These are phyloP conservation scores for Scedosporium aurantiacum DNA, from an alignment of 2,329 filamentous ascomycete genomes.

Conservation along the genomic window DNA sequence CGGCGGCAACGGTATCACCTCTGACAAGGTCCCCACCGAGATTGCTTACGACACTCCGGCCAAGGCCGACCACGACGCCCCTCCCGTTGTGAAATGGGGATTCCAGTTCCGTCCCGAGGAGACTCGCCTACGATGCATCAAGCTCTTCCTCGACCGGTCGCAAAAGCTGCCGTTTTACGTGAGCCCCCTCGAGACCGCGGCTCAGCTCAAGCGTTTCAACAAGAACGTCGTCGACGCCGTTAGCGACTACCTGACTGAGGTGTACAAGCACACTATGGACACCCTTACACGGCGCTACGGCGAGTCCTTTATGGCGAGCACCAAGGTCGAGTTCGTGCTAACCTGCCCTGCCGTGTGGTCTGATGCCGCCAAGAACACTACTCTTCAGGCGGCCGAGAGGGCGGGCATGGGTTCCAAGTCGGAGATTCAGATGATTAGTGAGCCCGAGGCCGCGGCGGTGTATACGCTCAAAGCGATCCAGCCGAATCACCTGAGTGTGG, in stretches of 20 bases:
- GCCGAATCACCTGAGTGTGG: slow-evolving; percentile 59
- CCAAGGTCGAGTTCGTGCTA: slow-evolving; percentile 66
- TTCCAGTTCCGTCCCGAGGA: slow-evolving; percentile 75
- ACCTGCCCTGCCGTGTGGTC: slow-evolving; percentile 80
- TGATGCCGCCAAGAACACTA: slow-evolving; percentile 76
- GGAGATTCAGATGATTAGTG: slow-evolving; percentile 68
- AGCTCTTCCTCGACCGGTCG: slow-evolving; percentile 70
- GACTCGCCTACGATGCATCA: slow-evolving; percentile 67
- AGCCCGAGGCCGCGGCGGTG: slow-evolving; percentile 69
- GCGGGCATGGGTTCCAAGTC: slow-evolving; percentile 65
- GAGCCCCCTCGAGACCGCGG: slow-evolving; percentile 64
- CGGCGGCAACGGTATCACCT: slow-evolving; percentile 75
- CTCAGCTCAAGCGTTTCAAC: slow-evolving; percentile 61
- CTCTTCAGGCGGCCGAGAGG: slow-evolving; percentile 62
- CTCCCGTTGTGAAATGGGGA: slow-evolving; percentile 54
- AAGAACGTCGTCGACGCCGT: slow-evolving; percentile 73
- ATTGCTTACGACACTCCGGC: slow-evolving; percentile 45
- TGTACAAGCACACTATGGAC: slow-evolving; percentile 70
- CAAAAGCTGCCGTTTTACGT: slow-evolving; percentile 76
- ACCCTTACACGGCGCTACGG: slow-evolving; percentile 64
- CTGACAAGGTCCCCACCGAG: slow-evolving; percentile 76
- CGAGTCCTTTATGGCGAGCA: slow-evolving; percentile 66
- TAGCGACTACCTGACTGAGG: slow-evolving; percentile 66
- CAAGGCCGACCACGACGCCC: not conserved
- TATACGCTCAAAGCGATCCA: slow-evolving; percentile 73